Evolutionary conservation across 1,139 yeast genomes (phyloP).

Genomic region (Geotrichum bryndzae): DNA sequence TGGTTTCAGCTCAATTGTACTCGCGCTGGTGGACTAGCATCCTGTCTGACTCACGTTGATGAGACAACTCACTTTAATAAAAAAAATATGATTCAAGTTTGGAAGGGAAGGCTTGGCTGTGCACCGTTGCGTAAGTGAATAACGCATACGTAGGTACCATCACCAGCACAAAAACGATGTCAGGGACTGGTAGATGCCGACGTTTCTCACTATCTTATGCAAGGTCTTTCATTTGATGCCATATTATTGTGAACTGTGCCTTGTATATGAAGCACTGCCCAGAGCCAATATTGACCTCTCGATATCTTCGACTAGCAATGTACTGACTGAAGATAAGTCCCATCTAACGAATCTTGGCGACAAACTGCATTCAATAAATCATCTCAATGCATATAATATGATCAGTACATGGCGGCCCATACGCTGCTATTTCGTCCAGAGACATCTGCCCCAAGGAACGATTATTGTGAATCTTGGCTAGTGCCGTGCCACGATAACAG

Average conservation of each 20-base stretch:
- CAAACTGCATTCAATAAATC: neutral
- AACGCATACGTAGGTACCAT: neutral
- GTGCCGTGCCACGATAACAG: too few relatives aligned
- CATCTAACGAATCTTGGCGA: neutral
- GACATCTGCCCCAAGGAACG: too few relatives aligned
- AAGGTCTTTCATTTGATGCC: neutral
- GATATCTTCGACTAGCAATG: neutral
- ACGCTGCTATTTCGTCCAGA: too few relatives aligned
- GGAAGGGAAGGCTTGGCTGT: neutral
- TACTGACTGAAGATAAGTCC: neutral
- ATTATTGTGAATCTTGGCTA: too few relatives aligned
- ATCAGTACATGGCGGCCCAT: neutral
- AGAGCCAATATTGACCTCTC: neutral
- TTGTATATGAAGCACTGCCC: neutral
- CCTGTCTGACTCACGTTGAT: too few relatives aligned
- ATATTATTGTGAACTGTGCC: neutral
- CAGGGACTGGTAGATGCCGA: neutral
- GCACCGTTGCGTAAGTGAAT: neutral
- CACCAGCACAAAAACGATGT: neutral
- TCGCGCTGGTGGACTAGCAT: too few relatives aligned
- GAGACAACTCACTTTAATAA: too few relatives aligned
- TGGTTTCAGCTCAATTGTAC: too few relatives aligned
- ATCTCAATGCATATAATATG: neutral
- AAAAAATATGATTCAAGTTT: neutral
- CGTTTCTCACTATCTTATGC: neutral